These are phyloP conservation scores for Handroanthus guayacan DNA, from an alignment of 257 asterid species.

Conservation along the genomic window DNA sequence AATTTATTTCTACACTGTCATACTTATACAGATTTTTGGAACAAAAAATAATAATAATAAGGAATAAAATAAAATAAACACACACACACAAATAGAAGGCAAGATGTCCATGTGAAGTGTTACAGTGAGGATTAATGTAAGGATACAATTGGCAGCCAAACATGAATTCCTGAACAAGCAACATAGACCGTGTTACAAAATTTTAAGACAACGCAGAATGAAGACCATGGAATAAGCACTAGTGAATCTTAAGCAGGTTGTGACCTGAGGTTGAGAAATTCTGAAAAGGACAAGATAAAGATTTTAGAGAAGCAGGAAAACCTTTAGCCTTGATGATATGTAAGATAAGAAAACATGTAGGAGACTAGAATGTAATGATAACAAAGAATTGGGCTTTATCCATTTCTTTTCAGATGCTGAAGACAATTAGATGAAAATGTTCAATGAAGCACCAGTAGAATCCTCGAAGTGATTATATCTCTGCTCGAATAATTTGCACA, in stretches of 20 bases:
- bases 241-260: neutral
- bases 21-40: too few species aligned
- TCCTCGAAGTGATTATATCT: neutral
- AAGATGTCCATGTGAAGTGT: too few species aligned
- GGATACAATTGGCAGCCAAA: neutral
- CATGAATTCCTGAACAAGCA: neutral
- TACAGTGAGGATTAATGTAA: too few species aligned
- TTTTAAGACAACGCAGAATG: neutral
- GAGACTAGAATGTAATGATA: neutral
- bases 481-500: neutral
- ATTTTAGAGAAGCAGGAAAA: constrained; percentile 10
- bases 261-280: constrained; percentile 8
- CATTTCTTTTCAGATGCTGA: neutral
- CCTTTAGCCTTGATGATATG: neutral
- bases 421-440: constrained; percentile 3
- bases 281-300: neutral
- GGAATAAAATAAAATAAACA: too few species aligned
- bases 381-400: neutral
- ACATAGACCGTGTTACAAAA: constrained; percentile 3
- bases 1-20: neutral
- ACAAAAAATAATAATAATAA: too few species aligned
- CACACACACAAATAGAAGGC: too few species aligned
- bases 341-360: neutral
- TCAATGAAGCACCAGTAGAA: neutral
- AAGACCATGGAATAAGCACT: neutral